Base-by-base conservation (phyloP, 1,139 yeast species). In the Yarrowia galli region DNA sequence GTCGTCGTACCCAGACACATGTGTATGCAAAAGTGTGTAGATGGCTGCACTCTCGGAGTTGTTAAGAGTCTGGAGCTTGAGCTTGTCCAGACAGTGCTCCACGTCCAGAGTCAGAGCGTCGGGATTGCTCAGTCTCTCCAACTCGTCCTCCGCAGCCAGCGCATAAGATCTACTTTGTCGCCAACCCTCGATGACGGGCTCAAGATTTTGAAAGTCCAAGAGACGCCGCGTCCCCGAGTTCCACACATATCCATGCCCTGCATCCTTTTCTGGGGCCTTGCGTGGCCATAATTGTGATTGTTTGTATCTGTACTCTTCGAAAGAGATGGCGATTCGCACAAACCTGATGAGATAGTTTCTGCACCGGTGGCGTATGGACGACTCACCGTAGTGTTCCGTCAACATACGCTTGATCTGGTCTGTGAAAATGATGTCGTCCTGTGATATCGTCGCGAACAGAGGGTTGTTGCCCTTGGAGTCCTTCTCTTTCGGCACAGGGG, bases 181-280 rank as follows among this genome's bases (percentile, higher is more conserved):
- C 80, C 80, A 78, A 15, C 78, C 79, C 68, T 77, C 79, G 49
- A 77, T 73, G 5, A 75, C 77, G 1, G 75, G 72, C 23, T 74
- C 72, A 60, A 77, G 76, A 15, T 70, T 67, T 32, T 69, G 69
- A 51, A 76, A 71, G 67, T 78, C 79, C 18, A 69, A 67, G 35
- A 67, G 67, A 43, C 71, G 71, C 38, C 75, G 75, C 3, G 71
- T 67, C 13, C 76, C 79, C 32, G 71, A 72, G 15, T 73, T 69
- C 79, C 79, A 78, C 6, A 75, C 75, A 65, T 75, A 76, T 5
- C 80, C 80, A 65, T 74, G 74, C 10, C 64, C 64, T 5, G 51
- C 51, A 18, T 51, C 53, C 45, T 54, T 54, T 79, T 79, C 13
- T 76, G 77, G 9, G 74, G 71, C 25, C 71, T 74, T 40, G 69